Base-by-base conservation (phyloP, 2,329 filamentous ascomycete species). In the Microcera coccophila region DNA sequence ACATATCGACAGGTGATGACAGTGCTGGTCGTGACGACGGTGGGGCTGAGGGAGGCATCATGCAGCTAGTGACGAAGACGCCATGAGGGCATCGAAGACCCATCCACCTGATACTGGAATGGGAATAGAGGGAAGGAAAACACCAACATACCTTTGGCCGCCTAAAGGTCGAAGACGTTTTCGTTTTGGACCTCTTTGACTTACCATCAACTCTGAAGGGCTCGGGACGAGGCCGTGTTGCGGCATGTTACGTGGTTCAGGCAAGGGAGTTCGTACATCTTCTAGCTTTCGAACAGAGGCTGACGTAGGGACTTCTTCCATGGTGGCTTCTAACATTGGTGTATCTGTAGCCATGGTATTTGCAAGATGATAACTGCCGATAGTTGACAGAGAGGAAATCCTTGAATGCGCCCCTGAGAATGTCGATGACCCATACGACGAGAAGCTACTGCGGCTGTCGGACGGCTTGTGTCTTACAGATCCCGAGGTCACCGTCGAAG, bases 371-470 rank as follows among this genome's bases (percentile, higher is more conserved):
- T 64, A 58, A 9, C 70, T 69, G 38, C 70, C 70, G 17, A 74
- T 64, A 0, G 74, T 78, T 2, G 76, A 78, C 33, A 72, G 64
- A 1, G 76, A 79, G 2, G 76, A 78, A 38, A 76, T 67, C 28
- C 75, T 67, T 2, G 76, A 79, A 53, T 79, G 74, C 1, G 67
- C 64, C 12, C 63, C 61, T 2, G 73, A 75, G 33, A 64, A 64
- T 1, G 65, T 68, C 3, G 74, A 71, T 3, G 73, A 72, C 15
- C 68, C 67, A 53, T 71, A 72, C 2, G 71, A 75, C 3, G 74
- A 74, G 14, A 76, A 58, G 42, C 72, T 79, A 64, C 74, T 75
- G 40, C 70, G 67, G 50, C 75, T 79, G 51, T 73, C 70, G 1
- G 75, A 78, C 41, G 62, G 47, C 36, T 51, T 61, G 45, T 66